phyloP scores from a whole-genome alignment of 106 monocot species.

The Dactylorhiza incarnata region DNA sequence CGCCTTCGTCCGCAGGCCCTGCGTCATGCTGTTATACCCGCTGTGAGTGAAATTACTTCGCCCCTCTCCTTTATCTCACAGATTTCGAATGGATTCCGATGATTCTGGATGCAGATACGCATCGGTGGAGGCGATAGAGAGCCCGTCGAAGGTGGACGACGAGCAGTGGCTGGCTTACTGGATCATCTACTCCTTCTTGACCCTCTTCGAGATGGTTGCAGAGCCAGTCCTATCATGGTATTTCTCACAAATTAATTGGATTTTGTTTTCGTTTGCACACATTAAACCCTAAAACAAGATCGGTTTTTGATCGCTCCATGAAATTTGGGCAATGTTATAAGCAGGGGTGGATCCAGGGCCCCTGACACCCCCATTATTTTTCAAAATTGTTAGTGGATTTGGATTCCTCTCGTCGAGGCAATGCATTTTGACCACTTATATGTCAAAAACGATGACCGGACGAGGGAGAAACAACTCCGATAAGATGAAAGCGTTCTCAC shows the following conservation, averaged over 20 bases:
- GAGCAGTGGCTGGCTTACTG: constrained; percentile 74
- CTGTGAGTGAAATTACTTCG: constrained; percentile 27
- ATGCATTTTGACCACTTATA: no score
- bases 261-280: neutral
- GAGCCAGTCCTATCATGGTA: constrained; percentile 45
- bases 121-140: constrained; percentile 51
- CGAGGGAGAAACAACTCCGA: no score
- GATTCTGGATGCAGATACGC: constrained; percentile 28
- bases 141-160: constrained; percentile 41
- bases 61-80: no score
- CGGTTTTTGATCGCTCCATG: no score
- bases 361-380: no score
- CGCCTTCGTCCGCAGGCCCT: constrained; percentile 20
- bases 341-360: no score
- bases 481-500: no score
- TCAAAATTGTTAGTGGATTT: no score
- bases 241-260: neutral
- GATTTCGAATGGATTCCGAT: neutral
- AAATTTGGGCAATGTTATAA: no score
- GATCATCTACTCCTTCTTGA: constrained; percentile 61
- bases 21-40: constrained; percentile 41
- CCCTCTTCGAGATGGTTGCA: constrained; percentile 42
- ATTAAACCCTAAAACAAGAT: no score
- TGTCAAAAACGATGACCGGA: no score
- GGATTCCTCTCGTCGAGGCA: no score